A percentile compares a stretch with the other conserved stretches of the same genome.
Conservation (phyloP, 2,329 filamentous ascomycete genomes). For the Epicoccum nigrum region DNA sequence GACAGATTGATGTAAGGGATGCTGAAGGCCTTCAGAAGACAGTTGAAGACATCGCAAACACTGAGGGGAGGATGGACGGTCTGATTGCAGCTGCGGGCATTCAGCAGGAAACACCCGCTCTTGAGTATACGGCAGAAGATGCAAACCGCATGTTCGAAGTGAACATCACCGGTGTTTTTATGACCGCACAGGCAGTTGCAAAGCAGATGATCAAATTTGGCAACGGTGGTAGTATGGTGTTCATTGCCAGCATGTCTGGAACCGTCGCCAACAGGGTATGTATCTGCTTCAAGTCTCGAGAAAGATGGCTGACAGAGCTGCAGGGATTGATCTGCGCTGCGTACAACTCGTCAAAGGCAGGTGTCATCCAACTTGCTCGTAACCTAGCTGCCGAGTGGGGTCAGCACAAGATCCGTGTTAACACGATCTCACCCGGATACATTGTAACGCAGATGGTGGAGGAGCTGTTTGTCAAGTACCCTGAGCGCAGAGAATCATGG, state of each 20-base stretch:
- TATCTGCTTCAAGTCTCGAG: neutral
- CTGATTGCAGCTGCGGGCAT: slow-evolving; percentile 76
- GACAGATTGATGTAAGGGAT: slow-evolving; percentile 80
- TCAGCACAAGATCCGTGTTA: slow-evolving; percentile 74
- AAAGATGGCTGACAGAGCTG: slow-evolving; percentile 19
- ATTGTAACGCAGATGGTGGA: slow-evolving; percentile 85
- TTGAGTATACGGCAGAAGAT: slow-evolving; percentile 74
- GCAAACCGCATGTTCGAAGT: slow-evolving; percentile 68
- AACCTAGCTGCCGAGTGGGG: slow-evolving; percentile 79
- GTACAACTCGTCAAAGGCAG: slow-evolving; percentile 79
- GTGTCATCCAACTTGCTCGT: slow-evolving; percentile 72
- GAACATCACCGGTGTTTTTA: slow-evolving; percentile 67
- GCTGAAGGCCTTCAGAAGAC: slow-evolving; percentile 69
- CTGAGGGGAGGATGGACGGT: slow-evolving; percentile 77
- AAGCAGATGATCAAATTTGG: slow-evolving; percentile 68
- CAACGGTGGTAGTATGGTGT: slow-evolving; percentile 64
- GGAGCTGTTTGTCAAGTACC: slow-evolving; percentile 75
- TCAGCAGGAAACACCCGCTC: slow-evolving; percentile 81
- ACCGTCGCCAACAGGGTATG: slow-evolving; percentile 66
- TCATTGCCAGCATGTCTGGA: slow-evolving; percentile 69
- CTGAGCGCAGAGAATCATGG: slow-evolving; percentile 72
- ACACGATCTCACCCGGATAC: slow-evolving; percentile 81
- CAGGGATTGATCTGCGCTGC: slow-evolving; percentile 70
- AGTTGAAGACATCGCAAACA: slow-evolving; percentile 70
- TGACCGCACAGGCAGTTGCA: slow-evolving; percentile 68